Percentiles rank a stretch among this genome's conserved stretches.
phyloP scores from a whole-genome alignment of 2,329 filamentous ascomycete genomes.

The Penicillium sp. region DNA sequence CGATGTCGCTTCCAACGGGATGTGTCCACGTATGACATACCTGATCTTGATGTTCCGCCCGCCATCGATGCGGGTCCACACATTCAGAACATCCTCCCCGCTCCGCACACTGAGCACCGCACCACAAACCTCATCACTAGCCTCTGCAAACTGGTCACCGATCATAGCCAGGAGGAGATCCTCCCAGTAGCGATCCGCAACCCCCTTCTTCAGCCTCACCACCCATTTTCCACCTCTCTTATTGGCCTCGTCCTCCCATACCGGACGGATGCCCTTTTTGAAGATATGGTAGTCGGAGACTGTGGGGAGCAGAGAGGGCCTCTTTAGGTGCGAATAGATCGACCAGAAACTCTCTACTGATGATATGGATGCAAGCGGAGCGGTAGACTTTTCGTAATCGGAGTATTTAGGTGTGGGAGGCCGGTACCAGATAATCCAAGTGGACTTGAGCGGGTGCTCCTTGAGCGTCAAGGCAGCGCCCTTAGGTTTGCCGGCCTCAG shows the following conservation, averaged over 20 bases:
- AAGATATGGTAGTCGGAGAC: slow-evolving; percentile 98
- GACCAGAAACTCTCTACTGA: slow-evolving; percentile 86
- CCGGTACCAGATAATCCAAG: slow-evolving; percentile 95
- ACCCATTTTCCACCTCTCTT: slow-evolving; percentile 96
- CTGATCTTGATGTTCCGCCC: slow-evolving; percentile 92
- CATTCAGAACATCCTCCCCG: slow-evolving; percentile 91
- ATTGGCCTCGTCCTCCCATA: slow-evolving; percentile 98
- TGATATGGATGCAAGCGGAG: slow-evolving; percentile 70
- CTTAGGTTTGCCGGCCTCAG: too few species aligned
- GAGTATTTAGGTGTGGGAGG: slow-evolving; percentile 94
- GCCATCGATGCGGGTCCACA: slow-evolving; percentile 92
- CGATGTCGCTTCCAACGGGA: slow-evolving; percentile 3
- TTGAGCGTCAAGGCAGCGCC: too few species aligned
- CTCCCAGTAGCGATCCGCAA: slow-evolving; percentile 97
- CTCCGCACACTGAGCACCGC: slow-evolving; percentile 88
- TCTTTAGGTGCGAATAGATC: slow-evolving; percentile 79
- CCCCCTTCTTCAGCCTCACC: slow-evolving; percentile 89
- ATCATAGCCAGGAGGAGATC: slow-evolving; percentile 81
- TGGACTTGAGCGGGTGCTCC: slow-evolving; percentile 63
- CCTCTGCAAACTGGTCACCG: slow-evolving; percentile 88
- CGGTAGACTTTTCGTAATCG: slow-evolving; percentile 94
- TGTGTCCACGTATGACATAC: slow-evolving; percentile 54
- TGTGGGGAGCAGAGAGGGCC: slow-evolving; percentile 74
- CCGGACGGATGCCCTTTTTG: slow-evolving; percentile 87
- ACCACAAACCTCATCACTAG: slow-evolving; percentile 86